Evolutionary conservation across 495 filamentous ascomycete species (phyloP).

Genomic region (Hypoxylon trugodes): DNA sequence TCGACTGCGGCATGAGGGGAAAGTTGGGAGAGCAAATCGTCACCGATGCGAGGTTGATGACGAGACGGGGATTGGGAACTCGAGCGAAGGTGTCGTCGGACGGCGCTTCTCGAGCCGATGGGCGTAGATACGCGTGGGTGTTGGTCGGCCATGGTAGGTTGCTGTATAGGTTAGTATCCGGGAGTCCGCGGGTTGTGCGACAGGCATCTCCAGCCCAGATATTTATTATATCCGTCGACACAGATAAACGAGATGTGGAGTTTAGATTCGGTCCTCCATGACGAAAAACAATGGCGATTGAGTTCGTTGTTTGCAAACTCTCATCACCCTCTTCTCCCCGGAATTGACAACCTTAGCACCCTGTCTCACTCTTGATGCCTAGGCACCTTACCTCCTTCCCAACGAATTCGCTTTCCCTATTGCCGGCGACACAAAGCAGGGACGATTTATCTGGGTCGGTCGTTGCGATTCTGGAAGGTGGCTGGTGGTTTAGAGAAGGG

Average conservation of each 20-base stretch:
- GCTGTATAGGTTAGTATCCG: constrained; percentile 40
- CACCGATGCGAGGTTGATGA: constrained; percentile 43
- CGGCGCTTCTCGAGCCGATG: constrained; percentile 33
- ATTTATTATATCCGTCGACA: constrained; percentile 33
- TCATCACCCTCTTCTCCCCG: constrained; percentile 26
- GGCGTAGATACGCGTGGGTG: constrained; percentile 36
- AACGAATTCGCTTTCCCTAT: constrained; percentile 3
- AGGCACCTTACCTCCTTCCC: constrained; percentile 22
- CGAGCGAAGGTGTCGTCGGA: constrained; percentile 39
- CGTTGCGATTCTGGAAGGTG: constrained; percentile 31
- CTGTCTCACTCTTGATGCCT: constrained; percentile 18
- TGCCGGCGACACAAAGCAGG: constrained; percentile 28
- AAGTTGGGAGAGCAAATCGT: constrained; percentile 56
- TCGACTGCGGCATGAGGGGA: constrained; percentile 53
- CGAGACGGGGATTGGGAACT: constrained; percentile 48
- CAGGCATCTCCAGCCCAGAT: constrained; percentile 28
- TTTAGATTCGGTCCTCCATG: constrained; percentile 37
- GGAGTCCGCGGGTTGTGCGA: constrained; percentile 18
- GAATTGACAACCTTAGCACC: constrained; percentile 4
- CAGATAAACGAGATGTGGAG: neutral
- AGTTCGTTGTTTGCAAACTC: constrained; percentile 25
- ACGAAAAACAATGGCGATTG: constrained; percentile 11
- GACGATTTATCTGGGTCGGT: constrained; percentile 18
- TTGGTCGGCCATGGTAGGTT: constrained; percentile 40
- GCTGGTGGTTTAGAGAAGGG: constrained; percentile 27